Conservation (phyloP, 2,329 filamentous ascomycete genomes). For the Pestalotiopsis sp. region DNA sequence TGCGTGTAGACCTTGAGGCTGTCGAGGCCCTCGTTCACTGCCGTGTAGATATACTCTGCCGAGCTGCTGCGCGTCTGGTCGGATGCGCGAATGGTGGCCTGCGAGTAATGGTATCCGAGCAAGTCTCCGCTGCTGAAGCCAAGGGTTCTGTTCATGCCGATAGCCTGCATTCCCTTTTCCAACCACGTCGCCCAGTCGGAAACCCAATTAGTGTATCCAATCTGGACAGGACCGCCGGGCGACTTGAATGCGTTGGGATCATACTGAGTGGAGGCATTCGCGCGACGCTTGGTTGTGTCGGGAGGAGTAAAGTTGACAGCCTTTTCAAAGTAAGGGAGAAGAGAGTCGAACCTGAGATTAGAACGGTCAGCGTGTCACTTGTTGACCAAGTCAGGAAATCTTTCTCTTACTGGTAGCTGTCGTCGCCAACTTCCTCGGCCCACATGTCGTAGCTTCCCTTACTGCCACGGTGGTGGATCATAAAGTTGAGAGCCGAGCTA, state of each 20-base stretch:
- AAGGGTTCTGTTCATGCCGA: slow-evolving; percentile 38
- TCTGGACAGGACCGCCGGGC: slow-evolving; percentile 39
- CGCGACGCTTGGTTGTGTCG: slow-evolving; percentile 17
- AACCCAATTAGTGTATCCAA: slow-evolving; percentile 44
- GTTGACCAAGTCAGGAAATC: not conserved
- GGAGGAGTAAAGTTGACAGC: slow-evolving; percentile 34
- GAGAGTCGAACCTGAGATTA: slow-evolving; percentile 12
- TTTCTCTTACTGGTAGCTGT: slow-evolving; percentile 25
- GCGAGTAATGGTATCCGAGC: slow-evolving; percentile 37
- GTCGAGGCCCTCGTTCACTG: not conserved
- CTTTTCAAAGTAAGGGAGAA: slow-evolving; percentile 28
- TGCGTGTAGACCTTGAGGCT: slow-evolving; percentile 22
- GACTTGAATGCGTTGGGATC: slow-evolving; percentile 33
- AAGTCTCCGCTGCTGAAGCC: slow-evolving; percentile 47
- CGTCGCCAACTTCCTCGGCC: slow-evolving; percentile 27
- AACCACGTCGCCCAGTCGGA: slow-evolving; percentile 42
- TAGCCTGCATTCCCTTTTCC: slow-evolving; percentile 37
- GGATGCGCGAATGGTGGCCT: slow-evolving; percentile 31
- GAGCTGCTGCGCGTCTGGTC: slow-evolving; percentile 21
- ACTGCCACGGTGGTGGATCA: slow-evolving; percentile 32
- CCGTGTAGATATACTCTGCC: slow-evolving; percentile 16
- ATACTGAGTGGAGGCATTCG: slow-evolving; percentile 32
- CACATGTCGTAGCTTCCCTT: slow-evolving; percentile 26
- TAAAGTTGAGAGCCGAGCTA: slow-evolving; percentile 30
- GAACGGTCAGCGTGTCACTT: not conserved